phyloP scores from a whole-genome alignment of 73 alveolate genomes.

The Symbiodinium natans region DNA sequence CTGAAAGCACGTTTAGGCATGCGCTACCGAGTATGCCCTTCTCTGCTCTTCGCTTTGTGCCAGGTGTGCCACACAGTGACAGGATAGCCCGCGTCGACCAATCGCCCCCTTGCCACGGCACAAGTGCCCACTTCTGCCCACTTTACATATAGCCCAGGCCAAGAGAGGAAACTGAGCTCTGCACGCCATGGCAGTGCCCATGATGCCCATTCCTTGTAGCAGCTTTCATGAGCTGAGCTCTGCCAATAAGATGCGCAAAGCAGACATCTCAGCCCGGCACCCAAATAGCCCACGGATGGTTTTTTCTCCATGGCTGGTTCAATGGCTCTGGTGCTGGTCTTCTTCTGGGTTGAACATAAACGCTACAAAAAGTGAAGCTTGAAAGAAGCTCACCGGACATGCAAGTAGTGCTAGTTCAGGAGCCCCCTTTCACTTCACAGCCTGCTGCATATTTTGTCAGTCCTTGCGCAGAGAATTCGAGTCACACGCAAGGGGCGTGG shows the following conservation, averaged over 20 bases:
- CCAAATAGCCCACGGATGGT: constrained; percentile 55
- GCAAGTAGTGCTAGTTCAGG: background rate
- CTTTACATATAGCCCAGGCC: background rate
- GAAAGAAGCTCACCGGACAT: too few species aligned
- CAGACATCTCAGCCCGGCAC: background rate
- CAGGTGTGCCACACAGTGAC: constrained; percentile 33
- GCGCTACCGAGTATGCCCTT: background rate
- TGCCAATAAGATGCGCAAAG: background rate
- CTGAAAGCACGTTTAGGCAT: too few species aligned
- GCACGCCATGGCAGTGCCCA: constrained; percentile 87
- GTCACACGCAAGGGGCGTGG: background rate
- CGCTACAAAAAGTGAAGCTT: too few species aligned
- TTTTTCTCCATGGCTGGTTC: constrained; percentile 30
- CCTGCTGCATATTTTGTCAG: background rate
- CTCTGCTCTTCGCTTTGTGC: background rate
- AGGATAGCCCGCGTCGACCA: constrained; percentile 43
- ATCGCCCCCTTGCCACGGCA: constrained; percentile 17
- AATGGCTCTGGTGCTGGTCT: too few species aligned
- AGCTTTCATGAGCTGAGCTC: constrained; percentile 43
- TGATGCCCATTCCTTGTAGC: constrained; percentile 71
- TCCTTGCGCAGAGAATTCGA: background rate
- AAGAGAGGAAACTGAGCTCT: background rate
- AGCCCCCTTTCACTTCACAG: background rate
- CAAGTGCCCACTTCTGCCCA: background rate
- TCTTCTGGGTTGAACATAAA: too few species aligned